Base-by-base conservation (phyloP, 2,329 filamentous ascomycete species). In the Hysterium pulicare region DNA sequence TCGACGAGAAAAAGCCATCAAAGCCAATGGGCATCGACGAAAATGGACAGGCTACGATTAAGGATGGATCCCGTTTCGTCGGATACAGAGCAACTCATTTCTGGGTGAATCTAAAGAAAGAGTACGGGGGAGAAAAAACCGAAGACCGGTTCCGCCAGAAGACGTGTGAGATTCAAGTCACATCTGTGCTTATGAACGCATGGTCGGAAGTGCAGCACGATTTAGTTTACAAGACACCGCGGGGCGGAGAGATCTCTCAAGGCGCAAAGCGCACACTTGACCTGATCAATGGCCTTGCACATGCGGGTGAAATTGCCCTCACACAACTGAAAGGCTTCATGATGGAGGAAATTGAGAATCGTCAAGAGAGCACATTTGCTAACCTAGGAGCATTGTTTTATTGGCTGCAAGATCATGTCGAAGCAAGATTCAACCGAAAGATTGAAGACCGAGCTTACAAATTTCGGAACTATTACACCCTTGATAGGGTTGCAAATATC, bases 201-300 rank as follows among this genome's bases (percentile, higher is more conserved):
- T 57, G 55, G 50, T 50, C 57, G 2, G 48, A 59, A 16, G 41
- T 55, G 3, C 48, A 57, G 5, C 58, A 61, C 23, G 54, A 59
- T 21, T 38, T 53, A 19, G 38, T 50, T 17, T 59, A 59, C 36
- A 59, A 60, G 10, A 24, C n/a, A n/a, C n/a, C n/a, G n/a, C n/a
- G n/a, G n/a, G n/a, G n/a, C n/a, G n/a, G n/a, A n/a, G 31, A 33
- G 19, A 8, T 33, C 31, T 33, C n/a, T n/a, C n/a, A n/a, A n/a
- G n/a, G n/a, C n/a, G n/a, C n/a, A n/a, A n/a, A n/a, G n/a, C n/a
- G n/a, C n/a, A n/a, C n/a, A n/a, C 26, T 30, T 30, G 26, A 30
- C 26, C 8, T 30, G 26, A 30, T 30, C 26, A 30, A 30, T n/a
- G 26, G 26, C 9, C 26, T 30, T 30, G 26, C 26, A 30, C 26